These are phyloP conservation scores for Diaporthe citrichinensis DNA, from an alignment of 2,329 filamentous ascomycete species.

Conservation along the genomic window DNA sequence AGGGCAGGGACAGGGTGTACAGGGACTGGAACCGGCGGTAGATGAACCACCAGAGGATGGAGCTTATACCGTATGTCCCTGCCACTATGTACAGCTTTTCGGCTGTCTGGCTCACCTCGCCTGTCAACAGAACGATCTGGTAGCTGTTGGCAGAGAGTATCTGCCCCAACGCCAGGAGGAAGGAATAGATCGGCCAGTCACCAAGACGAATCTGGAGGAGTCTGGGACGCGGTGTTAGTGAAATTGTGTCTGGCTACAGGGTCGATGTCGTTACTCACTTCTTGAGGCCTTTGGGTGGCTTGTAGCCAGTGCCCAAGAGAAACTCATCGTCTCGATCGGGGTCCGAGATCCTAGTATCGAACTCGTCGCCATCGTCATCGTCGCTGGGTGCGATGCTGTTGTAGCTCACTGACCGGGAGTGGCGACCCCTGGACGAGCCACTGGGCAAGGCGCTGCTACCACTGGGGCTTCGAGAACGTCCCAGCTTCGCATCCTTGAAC, in stretches of 20 bases:
- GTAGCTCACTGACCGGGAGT: constrained; percentile 49
- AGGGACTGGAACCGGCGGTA: constrained; percentile 71
- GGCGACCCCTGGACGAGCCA: constrained; percentile 43
- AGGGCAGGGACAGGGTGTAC: constrained; percentile 70
- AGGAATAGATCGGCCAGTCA: constrained; percentile 75
- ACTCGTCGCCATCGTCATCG: constrained; percentile 47
- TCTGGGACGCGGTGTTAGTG: constrained; percentile 28
- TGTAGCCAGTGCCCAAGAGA: constrained; percentile 67
- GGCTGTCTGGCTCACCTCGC: constrained; percentile 71
- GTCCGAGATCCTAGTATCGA: constrained; percentile 42
- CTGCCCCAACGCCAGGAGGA: constrained; percentile 73
- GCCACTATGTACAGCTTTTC: constrained; percentile 72
- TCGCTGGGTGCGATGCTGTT: constrained; percentile 51
- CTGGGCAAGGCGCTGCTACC: constrained; percentile 44
- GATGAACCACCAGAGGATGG: constrained; percentile 73
- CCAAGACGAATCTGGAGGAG: constrained; percentile 67
- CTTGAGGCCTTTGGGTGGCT: constrained; percentile 68
- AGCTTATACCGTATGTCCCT: constrained; percentile 70
- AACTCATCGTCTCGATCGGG: constrained; percentile 64
- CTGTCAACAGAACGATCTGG: constrained; percentile 77
- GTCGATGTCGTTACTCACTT: constrained; percentile 54
- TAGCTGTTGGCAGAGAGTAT: constrained; percentile 77
- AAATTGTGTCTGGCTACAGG: neutral
- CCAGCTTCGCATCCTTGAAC: constrained; percentile 71
- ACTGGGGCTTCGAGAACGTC: constrained; percentile 59